Evolutionary conservation across 148 eudicot genomes (phyloP), one percentile per base, ranked within the genome.

Genomic region (Rheum nobile): DNA sequence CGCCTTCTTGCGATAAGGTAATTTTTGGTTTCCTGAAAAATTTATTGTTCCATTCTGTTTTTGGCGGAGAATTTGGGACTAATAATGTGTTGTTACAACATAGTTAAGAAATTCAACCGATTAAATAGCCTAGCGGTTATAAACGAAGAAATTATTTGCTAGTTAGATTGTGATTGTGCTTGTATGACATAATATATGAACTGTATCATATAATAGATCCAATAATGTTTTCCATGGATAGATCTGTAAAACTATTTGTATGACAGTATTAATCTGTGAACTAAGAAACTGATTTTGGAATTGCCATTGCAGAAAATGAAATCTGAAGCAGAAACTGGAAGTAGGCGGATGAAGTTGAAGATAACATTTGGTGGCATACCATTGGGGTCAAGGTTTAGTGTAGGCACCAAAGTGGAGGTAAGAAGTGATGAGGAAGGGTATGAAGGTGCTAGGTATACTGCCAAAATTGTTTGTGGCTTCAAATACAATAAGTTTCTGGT

Each of bases 371-470:
- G 32, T 28, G 16, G 28, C 4, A 21, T 17, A 11, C 29, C 17
- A 3, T 3, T 2, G n/a, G 31, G 8, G 50, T 37, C 19, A 17
- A 43, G 21, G 6, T 39, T 71, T 22, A 26, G 32, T 39, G 31
- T 13, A 10, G 73, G 73, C 2, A 41, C 5, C 16, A 71, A 39
- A 41, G 73, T 71, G 50, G 73, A 71, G 73, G 48, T 71, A 2
- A 71, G 29, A 39, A 71, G 50, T n/a, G 73, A 71, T 10, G 48
- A 71, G 31, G 11, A 21, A 0, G 73, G 48, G 1, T 71, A 71
- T 3, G 73, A 71, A 71, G 73, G 73, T 21, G 73, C 73, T 28
- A 38, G 73, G 50, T 39, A 39, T 26, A 9, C 73, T 10, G 73
- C 73, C 1, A 71, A 10, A 17, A 22, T 71, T 10, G 34, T 71